A percentile compares a stretch with the other conserved stretches of the same genome.
These are phyloP conservation scores for Cladosporium velox DNA, from an alignment of 2,329 filamentous ascomycete genomes.

Conservation along the genomic window DNA sequence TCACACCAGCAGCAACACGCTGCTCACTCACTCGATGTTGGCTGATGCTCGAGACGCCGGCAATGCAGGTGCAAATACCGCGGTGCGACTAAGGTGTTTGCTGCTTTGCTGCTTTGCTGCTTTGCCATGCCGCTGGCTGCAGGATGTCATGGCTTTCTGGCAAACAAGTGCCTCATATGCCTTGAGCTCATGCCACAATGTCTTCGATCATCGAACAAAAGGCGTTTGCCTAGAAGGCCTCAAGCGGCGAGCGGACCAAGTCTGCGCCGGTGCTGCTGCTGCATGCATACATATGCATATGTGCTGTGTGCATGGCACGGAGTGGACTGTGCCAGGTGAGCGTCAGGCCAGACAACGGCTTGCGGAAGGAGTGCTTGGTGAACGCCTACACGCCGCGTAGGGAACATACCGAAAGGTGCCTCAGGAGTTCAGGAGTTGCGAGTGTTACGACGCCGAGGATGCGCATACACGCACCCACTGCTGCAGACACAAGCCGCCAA, in stretches of 20 bases:
- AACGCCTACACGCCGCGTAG: neutral
- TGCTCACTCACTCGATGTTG: slow-evolving; percentile 28
- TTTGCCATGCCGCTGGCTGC: slow-evolving; percentile 2
- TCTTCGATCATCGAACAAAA: slow-evolving; percentile 18
- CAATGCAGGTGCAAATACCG: slow-evolving; percentile 1
- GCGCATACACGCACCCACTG: neutral
- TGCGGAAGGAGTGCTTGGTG: slow-evolving; percentile 1
- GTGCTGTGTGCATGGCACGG: slow-evolving; percentile 9
- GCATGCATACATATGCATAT: slow-evolving; percentile 7
- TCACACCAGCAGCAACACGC: slow-evolving; percentile 25
- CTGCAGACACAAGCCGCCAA: neutral
- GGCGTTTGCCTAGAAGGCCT: slow-evolving; percentile 16
- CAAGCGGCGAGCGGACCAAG: slow-evolving; percentile 5
- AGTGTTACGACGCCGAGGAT: neutral
- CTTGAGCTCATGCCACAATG: slow-evolving; percentile 13
- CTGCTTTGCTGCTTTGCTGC: slow-evolving; percentile 2
- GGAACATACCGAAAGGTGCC: slow-evolving; percentile 6
- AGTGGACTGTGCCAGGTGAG: slow-evolving; percentile 5
- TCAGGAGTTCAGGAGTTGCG: slow-evolving; percentile 5
- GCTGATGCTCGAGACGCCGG: slow-evolving; percentile 12
- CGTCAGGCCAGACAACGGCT: slow-evolving; percentile 4
- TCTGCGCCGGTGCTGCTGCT: neutral
- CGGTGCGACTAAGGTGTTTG: slow-evolving; percentile 1
- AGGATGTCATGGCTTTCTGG: neutral
- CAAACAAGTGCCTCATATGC: neutral